Evolutionary conservation across 108 stramenopile genomes (phyloP).

Genomic region (Skeletonema potamos): DNA sequence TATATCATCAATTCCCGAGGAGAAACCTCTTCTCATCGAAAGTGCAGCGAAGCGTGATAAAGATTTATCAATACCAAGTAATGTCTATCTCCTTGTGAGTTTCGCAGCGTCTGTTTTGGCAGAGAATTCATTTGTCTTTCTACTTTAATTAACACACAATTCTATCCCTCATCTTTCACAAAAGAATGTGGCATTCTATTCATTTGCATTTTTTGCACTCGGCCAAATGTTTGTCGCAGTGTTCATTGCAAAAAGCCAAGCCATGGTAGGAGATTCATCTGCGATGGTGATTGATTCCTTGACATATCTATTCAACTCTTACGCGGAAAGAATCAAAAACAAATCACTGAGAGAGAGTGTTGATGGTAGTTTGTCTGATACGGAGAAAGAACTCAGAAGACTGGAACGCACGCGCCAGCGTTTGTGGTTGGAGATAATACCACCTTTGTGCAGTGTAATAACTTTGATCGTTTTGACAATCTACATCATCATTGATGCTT

Average conservation of each 20-base stretch:
- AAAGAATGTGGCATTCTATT: constrained; percentile 48
- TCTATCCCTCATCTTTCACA: background rate
- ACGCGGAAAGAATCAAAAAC: constrained; percentile 64
- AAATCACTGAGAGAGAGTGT: constrained; percentile 15
- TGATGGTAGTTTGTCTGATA: constrained; percentile 12
- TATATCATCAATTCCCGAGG: background rate
- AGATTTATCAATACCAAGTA: constrained; percentile 3
- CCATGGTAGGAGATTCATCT: constrained; percentile 48
- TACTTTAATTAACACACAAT: background rate
- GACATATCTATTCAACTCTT: constrained; percentile 69
- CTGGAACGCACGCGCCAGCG: constrained; percentile 29
- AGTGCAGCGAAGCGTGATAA: background rate
- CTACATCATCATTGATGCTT: constrained; percentile 28
- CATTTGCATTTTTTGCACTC: constrained; percentile 35
- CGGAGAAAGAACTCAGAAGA: constrained; percentile 23
- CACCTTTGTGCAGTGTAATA: constrained; percentile 66
- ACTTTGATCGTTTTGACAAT: constrained; percentile 63
- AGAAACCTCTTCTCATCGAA: background rate
- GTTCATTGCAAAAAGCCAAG: constrained; percentile 19
- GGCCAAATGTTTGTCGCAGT: constrained; percentile 39
- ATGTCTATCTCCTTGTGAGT: constrained; percentile 24
- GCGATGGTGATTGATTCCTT: constrained; percentile 74
- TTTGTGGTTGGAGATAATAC: constrained; percentile 68
- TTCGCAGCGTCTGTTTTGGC: background rate
- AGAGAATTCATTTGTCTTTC: background rate